These are phyloP conservation scores for Carex kokanica DNA, from an alignment of 176 grass and related monocot species.

Conservation along the genomic window DNA sequence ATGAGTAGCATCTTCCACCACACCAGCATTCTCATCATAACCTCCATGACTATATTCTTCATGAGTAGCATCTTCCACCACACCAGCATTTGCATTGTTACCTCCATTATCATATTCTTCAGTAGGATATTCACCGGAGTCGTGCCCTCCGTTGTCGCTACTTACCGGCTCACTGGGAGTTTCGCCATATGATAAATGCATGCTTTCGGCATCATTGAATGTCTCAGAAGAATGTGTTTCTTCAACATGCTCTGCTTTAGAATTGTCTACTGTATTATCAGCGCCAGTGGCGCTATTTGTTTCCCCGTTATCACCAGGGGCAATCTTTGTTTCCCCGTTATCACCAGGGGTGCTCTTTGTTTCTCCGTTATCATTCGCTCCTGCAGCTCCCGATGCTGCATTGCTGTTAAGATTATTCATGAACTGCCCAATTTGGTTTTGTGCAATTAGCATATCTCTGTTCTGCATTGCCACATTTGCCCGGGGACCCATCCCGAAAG, in stretches of 20 bases:
- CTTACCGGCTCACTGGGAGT: background rate
- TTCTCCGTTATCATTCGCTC: background rate
- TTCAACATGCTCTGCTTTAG: background rate
- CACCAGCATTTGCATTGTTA: background rate
- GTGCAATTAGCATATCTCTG: background rate
- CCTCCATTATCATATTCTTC: background rate
- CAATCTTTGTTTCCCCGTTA: background rate
- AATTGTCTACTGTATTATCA: background rate
- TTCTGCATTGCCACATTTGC: background rate
- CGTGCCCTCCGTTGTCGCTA: background rate
- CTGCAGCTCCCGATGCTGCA: background rate
- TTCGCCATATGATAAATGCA: conserved; percentile 4
- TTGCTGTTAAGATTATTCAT: background rate
- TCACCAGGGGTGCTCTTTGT: background rate
- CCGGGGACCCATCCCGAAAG: background rate
- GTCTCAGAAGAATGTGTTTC: background rate
- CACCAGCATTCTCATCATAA: background rate
- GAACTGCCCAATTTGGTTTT: background rate
- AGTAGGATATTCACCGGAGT: background rate
- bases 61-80: background rate
- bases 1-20: background rate
- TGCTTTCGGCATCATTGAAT: conserved; percentile 10
- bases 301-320: background rate
- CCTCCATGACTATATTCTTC: background rate
- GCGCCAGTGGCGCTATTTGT: too few relatives aligned